phyloP scores from a whole-genome alignment of 768 basidiomycete species.

The Podaxis sp. region DNA sequence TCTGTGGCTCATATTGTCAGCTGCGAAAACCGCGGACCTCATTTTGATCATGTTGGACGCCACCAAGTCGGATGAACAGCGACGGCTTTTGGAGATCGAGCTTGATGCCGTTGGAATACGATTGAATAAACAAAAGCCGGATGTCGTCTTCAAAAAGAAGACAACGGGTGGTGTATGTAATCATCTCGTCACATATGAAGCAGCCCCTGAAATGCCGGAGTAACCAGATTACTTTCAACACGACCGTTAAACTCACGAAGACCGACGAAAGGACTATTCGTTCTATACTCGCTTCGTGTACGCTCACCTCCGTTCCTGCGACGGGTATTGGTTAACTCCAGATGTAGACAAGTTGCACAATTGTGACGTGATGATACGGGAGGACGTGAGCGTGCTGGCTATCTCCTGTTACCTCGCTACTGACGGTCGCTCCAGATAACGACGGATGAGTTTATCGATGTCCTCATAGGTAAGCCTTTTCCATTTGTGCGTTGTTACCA shows the following conservation, averaged over 20 bases:
- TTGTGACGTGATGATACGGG: conserved; percentile 97
- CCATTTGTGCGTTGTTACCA: background rate
- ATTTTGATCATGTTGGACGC: conserved; percentile 93
- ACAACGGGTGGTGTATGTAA: conserved; percentile 84
- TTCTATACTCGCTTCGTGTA: conserved; percentile 88
- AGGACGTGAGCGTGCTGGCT: conserved; percentile 66
- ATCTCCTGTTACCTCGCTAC: conserved; percentile 7
- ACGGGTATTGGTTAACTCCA: background rate
- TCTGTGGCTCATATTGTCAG: conserved; percentile 28
- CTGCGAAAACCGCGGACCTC: conserved; percentile 89
- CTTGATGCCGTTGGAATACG: conserved; percentile 96
- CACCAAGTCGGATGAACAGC: conserved; percentile 91
- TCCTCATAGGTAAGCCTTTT: conserved; percentile 73
- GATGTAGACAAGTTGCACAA: conserved; percentile 81
- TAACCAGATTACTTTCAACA: conserved; percentile 81
- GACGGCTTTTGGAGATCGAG: conserved; percentile 84
- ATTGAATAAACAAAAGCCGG: conserved; percentile 86
- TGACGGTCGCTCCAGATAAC: conserved; percentile 61
- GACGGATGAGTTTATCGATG: conserved; percentile 96
- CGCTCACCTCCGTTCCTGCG: conserved; percentile 20
- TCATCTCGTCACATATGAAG: background rate
- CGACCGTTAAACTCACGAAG: conserved; percentile 90
- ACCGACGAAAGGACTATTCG: conserved; percentile 96
- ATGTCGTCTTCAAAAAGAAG: conserved; percentile 93
- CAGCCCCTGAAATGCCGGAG: conserved; percentile 12